A percentile compares a stretch with the other conserved stretches of the same genome.
Evolutionary conservation across 768 basidiomycete species (phyloP).

Genomic region (Amanita rubescens): DNA sequence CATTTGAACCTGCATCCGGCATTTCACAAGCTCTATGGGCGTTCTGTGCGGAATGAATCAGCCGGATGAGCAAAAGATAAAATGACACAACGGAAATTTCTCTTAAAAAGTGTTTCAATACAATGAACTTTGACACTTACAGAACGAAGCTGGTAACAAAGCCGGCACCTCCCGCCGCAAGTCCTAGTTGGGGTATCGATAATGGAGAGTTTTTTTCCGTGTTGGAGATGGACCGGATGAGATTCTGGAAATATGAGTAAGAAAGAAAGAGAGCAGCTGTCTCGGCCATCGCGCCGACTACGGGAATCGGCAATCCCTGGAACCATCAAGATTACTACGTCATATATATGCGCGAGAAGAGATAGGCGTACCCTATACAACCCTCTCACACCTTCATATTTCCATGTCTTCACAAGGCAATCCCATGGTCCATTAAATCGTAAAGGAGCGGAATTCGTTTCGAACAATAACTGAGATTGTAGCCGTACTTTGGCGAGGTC

Average conservation of each 20-base stretch:
- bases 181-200: slow-evolving; percentile 58
- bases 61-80: slow-evolving; percentile 1
- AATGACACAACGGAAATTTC: background rate
- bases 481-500: slow-evolving; percentile 93
- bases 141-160: slow-evolving; percentile 80
- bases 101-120: background rate
- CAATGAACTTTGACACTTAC: slow-evolving; percentile 34
- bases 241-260: slow-evolving; percentile 69
- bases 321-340: background rate
- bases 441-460: slow-evolving; percentile 31
- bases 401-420: slow-evolving; percentile 77
- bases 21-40: slow-evolving; percentile 92
- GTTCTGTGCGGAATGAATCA: slow-evolving; percentile 42
- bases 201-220: slow-evolving; percentile 28
- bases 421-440: slow-evolving; percentile 84
- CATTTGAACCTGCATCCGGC: slow-evolving; percentile 97
- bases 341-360: background rate
- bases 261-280: slow-evolving; percentile 85
- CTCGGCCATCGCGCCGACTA: slow-evolving; percentile 89
- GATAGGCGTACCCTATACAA: slow-evolving; percentile 64
- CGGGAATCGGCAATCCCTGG: slow-evolving; percentile 85
- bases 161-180: slow-evolving; percentile 87
- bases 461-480: slow-evolving; percentile 81
- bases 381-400: slow-evolving; percentile 74
- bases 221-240: slow-evolving; percentile 36